Conservation (phyloP, 805 yeast species). For the Spathaspora sp. region DNA sequence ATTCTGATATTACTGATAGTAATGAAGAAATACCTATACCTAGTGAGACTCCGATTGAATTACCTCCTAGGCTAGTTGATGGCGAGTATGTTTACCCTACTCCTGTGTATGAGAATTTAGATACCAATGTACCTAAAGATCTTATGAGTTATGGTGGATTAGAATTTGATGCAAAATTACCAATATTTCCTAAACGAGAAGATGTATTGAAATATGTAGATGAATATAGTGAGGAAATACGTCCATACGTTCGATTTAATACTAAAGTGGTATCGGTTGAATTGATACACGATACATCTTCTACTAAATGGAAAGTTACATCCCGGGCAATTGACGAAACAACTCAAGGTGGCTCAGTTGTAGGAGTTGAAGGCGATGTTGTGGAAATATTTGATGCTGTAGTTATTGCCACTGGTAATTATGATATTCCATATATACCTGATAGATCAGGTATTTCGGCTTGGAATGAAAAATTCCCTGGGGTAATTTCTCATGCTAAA, state of each 20-base stretch:
- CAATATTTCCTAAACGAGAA: constrained; percentile 55
- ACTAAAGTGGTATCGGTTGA: constrained; percentile 12
- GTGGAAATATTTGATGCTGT: constrained; percentile 30
- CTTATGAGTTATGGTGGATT: constrained; percentile 52
- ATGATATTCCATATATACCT: constrained; percentile 27
- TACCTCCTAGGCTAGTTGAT: background rate
- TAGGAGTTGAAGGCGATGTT: constrained; percentile 4
- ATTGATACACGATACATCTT: constrained; percentile 4
- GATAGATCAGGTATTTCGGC: constrained; percentile 21
- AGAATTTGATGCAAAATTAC: constrained; percentile 19
- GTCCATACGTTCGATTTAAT: constrained; percentile 10
- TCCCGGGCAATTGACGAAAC: background rate
- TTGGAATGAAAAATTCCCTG: constrained; percentile 22
- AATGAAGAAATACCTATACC: constrained; percentile 17
- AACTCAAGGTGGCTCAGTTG: background rate
- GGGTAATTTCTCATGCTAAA: constrained; percentile 24
- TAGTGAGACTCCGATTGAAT: constrained; percentile 15
- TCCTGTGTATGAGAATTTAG: constrained; percentile 58
- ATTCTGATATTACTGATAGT: constrained; percentile 26
- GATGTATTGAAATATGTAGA: constrained; percentile 62
- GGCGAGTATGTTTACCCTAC: constrained; percentile 20
- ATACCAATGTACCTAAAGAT: constrained; percentile 61
- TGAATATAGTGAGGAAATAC: constrained; percentile 41
- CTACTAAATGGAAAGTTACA: constrained; percentile 12
- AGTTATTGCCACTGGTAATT: constrained; percentile 38